These are phyloP conservation scores for Rhodamnia rubescens DNA, from an alignment of 345 rosid species.

Conservation along the genomic window DNA sequence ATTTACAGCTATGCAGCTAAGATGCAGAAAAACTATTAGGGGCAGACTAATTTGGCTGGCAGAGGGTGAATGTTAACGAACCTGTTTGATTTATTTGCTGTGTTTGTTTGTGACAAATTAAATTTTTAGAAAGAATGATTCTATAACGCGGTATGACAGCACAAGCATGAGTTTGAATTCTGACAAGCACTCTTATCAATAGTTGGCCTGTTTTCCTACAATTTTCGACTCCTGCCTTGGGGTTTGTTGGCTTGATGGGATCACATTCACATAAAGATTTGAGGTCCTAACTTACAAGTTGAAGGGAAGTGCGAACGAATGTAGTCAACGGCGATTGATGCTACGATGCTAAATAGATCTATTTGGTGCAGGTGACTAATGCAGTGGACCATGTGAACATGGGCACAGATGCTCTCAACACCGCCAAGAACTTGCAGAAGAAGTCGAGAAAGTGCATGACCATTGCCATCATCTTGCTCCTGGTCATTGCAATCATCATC, in stretches of 20 bases:
- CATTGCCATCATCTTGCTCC: slow-evolving; percentile 37
- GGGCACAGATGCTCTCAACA: slow-evolving; percentile 42
- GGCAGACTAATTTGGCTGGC: not conserved
- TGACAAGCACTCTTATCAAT: not conserved
- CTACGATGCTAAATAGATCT: not conserved
- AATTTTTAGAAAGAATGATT: not conserved
- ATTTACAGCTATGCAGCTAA: not conserved
- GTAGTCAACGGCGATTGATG: too few relatives aligned
- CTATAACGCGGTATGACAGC: not conserved
- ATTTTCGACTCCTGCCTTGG: not conserved
- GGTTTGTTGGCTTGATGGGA: too few relatives aligned
- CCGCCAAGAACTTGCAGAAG: slow-evolving; percentile 42
- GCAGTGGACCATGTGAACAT: slow-evolving; percentile 40
- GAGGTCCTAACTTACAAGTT: not conserved
- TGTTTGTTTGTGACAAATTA: not conserved
- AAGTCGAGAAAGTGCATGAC: slow-evolving; percentile 64
- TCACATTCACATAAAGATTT: not conserved
- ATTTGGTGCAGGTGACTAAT: slow-evolving; percentile 33
- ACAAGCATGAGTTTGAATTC: not conserved
- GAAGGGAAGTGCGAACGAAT: too few relatives aligned
- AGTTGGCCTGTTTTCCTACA: not conserved
- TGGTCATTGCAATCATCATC: slow-evolving; percentile 37
- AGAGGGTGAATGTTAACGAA: not conserved
- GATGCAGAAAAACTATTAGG: not conserved
- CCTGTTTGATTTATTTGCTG: not conserved